Percentiles rank a stretch among this genome's conserved stretches.
phyloP scores from a whole-genome alignment of 23 red algal species.

The Gracilaria caudata region DNA sequence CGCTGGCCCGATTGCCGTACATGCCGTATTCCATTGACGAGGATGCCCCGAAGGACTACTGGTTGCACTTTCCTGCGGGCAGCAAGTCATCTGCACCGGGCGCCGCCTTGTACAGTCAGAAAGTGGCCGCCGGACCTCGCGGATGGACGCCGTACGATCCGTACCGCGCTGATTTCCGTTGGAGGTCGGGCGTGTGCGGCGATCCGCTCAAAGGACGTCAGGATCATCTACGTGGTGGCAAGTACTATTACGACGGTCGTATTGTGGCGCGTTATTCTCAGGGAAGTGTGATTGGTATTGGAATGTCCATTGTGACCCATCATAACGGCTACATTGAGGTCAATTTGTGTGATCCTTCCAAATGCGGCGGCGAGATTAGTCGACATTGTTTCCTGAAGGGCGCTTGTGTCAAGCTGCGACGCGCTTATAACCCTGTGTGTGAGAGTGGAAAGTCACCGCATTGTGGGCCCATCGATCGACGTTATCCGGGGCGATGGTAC shows the following conservation, averaged over 20 bases:
- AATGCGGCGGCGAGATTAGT: slow-evolving; percentile 71
- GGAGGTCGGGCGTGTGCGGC: slow-evolving; percentile 73
- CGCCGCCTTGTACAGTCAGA: slow-evolving; percentile 32
- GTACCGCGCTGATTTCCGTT: slow-evolving; percentile 38
- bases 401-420: slow-evolving; percentile 41
- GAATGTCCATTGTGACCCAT: slow-evolving; percentile 58
- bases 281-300: slow-evolving; percentile 27
- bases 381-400: slow-evolving; percentile 47
- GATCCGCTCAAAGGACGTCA: slow-evolving; percentile 21
- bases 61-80: slow-evolving; percentile 54
- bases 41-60: slow-evolving; percentile 27
- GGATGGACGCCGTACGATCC: slow-evolving; percentile 62
- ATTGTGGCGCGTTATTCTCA: slow-evolving; percentile 49
- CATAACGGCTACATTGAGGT: slow-evolving; percentile 69
- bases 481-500: slow-evolving; percentile 72
- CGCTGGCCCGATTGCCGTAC: slow-evolving; percentile 7
- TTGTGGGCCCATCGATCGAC: slow-evolving; percentile 65
- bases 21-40: slow-evolving; percentile 39
- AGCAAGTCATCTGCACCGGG: slow-evolving; percentile 12
- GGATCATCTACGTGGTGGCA: slow-evolving; percentile 58
- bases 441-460: slow-evolving; percentile 36
- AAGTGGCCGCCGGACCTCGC: slow-evolving; percentile 19
- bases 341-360: slow-evolving; percentile 56
- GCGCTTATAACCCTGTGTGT: slow-evolving; percentile 51
- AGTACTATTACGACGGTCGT: slow-evolving; percentile 47